phyloP scores from a whole-genome alignment of 306 rosid genomes.

The Gillenia trifoliata region DNA sequence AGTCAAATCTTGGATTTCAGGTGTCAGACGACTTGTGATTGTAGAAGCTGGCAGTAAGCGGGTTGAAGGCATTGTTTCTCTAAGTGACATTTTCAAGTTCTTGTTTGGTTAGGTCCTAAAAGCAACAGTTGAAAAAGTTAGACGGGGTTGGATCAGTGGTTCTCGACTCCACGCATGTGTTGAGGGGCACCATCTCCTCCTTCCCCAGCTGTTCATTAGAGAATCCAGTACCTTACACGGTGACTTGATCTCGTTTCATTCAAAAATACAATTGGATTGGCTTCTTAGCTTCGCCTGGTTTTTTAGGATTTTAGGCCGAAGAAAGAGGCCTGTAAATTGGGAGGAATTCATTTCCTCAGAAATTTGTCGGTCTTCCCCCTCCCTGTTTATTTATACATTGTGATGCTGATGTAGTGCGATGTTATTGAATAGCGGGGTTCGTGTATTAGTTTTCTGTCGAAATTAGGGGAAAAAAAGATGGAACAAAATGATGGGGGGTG shows the following conservation, averaged over 20 bases:
- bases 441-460: constrained; percentile 37
- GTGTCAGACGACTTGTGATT: constrained; percentile 79
- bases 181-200: constrained; percentile 19
- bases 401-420: constrained; percentile 42
- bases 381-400: constrained; percentile 29
- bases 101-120: constrained; percentile 55
- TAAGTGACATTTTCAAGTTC: constrained; percentile 85
- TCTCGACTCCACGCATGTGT: constrained; percentile 20
- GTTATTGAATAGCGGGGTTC: constrained; percentile 35
- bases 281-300: constrained; percentile 68
- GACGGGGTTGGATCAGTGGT: constrained; percentile 28
- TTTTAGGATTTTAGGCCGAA: constrained; percentile 72
- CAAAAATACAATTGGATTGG: constrained; percentile 50
- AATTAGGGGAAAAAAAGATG: constrained; percentile 10
- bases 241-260: constrained; percentile 47
- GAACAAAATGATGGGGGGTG: constrained; percentile 23
- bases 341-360: constrained; percentile 40
- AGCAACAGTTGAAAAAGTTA: constrained; percentile 24
- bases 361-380: constrained; percentile 40
- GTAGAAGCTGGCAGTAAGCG: constrained; percentile 99
- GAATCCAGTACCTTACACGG: constrained; percentile 26
- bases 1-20: constrained; percentile 35
- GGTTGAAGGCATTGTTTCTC: constrained; percentile 81
- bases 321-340: constrained; percentile 70
- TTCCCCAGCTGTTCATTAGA: constrained; percentile 25